A percentile compares a stretch with the other conserved stretches of the same genome.
phyloP scores from a whole-genome alignment of 2,329 filamentous ascomycete genomes.

The Penicillium sp. region DNA sequence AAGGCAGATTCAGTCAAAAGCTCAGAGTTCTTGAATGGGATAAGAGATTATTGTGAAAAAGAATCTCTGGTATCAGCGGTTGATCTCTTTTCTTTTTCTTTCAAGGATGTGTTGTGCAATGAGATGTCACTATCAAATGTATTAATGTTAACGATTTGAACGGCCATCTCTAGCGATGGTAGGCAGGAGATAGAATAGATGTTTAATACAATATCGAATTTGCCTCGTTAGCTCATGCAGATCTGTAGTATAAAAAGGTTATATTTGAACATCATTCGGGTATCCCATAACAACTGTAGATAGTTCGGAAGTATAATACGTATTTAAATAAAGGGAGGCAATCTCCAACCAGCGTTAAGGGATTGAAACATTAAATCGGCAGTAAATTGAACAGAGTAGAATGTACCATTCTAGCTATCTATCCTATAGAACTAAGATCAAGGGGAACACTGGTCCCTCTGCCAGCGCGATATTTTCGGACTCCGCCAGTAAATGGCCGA shows the following conservation, averaged over 20 bases:
- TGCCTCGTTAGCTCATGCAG: background rate
- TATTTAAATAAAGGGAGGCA: no score
- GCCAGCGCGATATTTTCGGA: constrained; percentile 80
- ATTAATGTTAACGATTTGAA: background rate
- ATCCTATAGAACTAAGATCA: constrained; percentile 58
- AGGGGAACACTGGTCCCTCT: constrained; percentile 91
- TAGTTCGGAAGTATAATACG: no score
- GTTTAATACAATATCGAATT: background rate
- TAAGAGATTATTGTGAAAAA: background rate
- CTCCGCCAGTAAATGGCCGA: constrained; percentile 69
- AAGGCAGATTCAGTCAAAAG: background rate
- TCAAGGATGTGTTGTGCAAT: background rate
- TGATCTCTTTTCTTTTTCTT: background rate
- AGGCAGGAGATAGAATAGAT: background rate
- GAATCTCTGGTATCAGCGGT: background rate
- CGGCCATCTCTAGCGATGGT: background rate
- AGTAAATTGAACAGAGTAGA: background rate
- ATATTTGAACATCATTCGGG: background rate
- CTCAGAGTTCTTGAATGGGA: background rate
- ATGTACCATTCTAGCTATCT: constrained; percentile 14
- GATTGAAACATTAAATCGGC: background rate
- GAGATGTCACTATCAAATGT: background rate
- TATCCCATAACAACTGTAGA: background rate
- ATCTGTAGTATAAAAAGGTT: background rate
- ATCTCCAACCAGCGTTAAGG: background rate